phyloP scores from a whole-genome alignment of 2,329 filamentous ascomycete species.

The Moelleriella libera region DNA sequence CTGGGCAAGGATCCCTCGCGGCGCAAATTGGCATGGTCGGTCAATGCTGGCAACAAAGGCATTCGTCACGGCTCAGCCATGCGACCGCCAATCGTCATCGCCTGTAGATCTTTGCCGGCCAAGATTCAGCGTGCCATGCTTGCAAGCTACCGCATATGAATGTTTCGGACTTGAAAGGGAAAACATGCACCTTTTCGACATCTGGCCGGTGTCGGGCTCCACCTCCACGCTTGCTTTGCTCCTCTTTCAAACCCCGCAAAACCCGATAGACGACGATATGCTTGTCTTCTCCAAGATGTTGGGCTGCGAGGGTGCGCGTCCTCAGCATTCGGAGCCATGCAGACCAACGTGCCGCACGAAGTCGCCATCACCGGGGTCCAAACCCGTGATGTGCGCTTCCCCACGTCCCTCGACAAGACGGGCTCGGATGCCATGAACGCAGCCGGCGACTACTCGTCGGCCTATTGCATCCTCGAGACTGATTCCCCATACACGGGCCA shows the following conservation, averaged over 20 bases:
- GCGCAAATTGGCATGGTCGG: too few species aligned
- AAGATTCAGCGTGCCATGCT: too few species aligned
- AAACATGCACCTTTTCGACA: background rate
- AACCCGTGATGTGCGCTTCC: slow-evolving; percentile 64
- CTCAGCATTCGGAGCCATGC: too few species aligned
- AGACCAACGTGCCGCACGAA: slow-evolving; percentile 16
- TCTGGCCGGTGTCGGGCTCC: slow-evolving; percentile 1
- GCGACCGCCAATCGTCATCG: background rate
- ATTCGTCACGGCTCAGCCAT: background rate
- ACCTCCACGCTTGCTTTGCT: background rate
- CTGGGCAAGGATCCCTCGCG: too few species aligned
- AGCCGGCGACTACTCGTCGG: slow-evolving; percentile 80
- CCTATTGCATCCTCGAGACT: slow-evolving; percentile 86
- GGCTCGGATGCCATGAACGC: slow-evolving; percentile 96
- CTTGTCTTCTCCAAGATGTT: too few species aligned
- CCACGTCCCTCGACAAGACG: slow-evolving; percentile 92
- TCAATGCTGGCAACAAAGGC: too few species aligned
- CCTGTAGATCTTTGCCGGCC: too few species aligned
- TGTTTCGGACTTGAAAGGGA: background rate
- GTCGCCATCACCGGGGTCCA: slow-evolving; percentile 60
- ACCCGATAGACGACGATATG: background rate
- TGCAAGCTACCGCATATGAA: background rate
- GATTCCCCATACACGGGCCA: slow-evolving; percentile 59
- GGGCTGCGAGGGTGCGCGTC: too few species aligned
- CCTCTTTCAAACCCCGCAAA: background rate